Evolutionary conservation across 2,329 filamentous ascomycete genomes (phyloP).

Genomic region (Phoma sp.): DNA sequence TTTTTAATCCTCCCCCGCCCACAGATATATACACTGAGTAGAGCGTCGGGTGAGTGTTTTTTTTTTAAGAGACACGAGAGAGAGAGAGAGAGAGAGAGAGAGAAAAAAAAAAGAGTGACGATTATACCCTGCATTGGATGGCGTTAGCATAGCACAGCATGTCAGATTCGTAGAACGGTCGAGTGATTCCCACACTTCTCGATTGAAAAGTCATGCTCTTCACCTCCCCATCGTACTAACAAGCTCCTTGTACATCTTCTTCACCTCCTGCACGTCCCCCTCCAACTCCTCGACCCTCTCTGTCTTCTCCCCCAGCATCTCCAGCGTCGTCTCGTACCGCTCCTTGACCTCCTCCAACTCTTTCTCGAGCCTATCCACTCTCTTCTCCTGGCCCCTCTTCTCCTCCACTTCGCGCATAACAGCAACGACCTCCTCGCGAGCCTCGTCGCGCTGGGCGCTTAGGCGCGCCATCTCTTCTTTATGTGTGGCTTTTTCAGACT

Average conservation of each 20-base stretch:
- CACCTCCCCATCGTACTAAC: constrained; percentile 72
- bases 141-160: constrained; percentile 5
- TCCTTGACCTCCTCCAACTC: constrained; percentile 73
- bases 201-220: neutral
- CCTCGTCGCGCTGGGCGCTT: constrained; percentile 86
- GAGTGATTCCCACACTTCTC: neutral
- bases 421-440: constrained; percentile 85
- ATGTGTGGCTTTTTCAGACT: constrained; percentile 87
- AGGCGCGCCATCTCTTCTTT: constrained; percentile 86
- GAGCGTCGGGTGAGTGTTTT: no score
- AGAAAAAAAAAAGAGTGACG: neutral
- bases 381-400: constrained; percentile 65
- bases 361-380: constrained; percentile 69
- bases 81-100: neutral
- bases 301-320: constrained; percentile 96
- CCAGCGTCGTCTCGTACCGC: constrained; percentile 87
- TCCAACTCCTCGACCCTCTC: constrained; percentile 90
- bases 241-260: constrained; percentile 93
- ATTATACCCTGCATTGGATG: constrained; percentile 16
- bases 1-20: no score
- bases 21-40: no score
- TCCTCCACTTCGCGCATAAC: constrained; percentile 87
- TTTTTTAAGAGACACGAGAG: no score
- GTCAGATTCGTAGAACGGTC: no score
- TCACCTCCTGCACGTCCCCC: constrained; percentile 89